phyloP scores from a whole-genome alignment of 352 stramenopile species.

The Peronospora belbahrii region DNA sequence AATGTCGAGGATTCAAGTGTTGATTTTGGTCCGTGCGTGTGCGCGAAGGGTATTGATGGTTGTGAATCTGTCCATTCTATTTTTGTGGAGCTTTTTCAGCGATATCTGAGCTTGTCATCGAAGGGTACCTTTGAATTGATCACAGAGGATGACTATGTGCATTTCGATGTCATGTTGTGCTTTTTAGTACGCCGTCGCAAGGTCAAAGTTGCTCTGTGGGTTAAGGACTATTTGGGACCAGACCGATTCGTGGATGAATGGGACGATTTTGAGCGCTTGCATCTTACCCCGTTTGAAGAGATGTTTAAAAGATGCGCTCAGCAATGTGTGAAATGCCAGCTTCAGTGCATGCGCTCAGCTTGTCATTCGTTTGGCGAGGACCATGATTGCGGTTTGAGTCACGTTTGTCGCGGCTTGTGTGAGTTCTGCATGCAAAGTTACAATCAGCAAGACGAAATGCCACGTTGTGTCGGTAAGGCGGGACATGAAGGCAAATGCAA shows the following conservation, averaged over 20 bases:
- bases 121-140: conserved; percentile 24
- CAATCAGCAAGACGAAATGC: conserved; percentile 14
- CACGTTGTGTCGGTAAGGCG: conserved; percentile 21
- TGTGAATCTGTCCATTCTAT: not conserved
- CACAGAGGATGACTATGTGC: conserved; percentile 11
- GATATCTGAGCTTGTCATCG: conserved; percentile 13
- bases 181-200: conserved; percentile 37
- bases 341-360: conserved; percentile 31
- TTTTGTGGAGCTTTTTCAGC: conserved; percentile 17
- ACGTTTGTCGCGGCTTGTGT: conserved; percentile 28
- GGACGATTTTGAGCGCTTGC: conserved; percentile 19
- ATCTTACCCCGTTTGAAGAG: conserved; percentile 19
- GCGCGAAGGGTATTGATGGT: not conserved
- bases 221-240: conserved; percentile 23
- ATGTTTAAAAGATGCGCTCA: conserved; percentile 30
- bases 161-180: conserved; percentile 29
- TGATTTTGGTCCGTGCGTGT: conserved; percentile 21
- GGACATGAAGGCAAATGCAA: conserved; percentile 35
- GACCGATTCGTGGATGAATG: conserved; percentile 31
- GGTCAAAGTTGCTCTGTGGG: conserved; percentile 24
- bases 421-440: conserved; percentile 24
- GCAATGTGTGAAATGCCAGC: conserved; percentile 25
- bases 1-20: conserved; percentile 16
- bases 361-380: conserved; percentile 22
- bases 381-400: conserved; percentile 38